Evolutionary conservation across 176 grass and related monocot genomes (phyloP), one percentile per base, ranked within the genome.

Genomic region (Oropetium thomaeum): DNA sequence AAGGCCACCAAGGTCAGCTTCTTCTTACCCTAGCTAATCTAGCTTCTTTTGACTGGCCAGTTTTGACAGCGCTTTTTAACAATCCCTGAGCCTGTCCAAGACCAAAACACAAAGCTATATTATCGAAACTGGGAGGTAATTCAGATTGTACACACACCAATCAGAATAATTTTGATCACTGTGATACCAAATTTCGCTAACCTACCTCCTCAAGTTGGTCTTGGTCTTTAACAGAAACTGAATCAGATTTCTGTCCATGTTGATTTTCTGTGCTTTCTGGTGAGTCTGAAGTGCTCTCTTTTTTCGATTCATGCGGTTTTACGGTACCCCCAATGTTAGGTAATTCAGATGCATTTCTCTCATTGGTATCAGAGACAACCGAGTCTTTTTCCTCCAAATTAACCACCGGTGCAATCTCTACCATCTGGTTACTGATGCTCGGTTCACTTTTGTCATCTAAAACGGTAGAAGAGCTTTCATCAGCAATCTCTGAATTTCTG

Each of bases 1-100:
- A 81, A 71, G 47, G 60, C 75, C 45, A 67, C 73, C 22, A 72
- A 79, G 26, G 47, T 79, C 73, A 61, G 70, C 25, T 57, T 35
- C 76, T 75, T 69, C 86, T 89, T 95, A 99, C 96, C 86, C 91
- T 79, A 71, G 96, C 96, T 90, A 99, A 92, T 80, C 96, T 92
- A 68, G 96, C 96, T 83, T 99, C 96, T 87, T 99, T 95, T 82
- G 96, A 95, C 47, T 99, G 96, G 8, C 96, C 96, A 86, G 87
- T 95, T 86, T 99, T 95, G 23, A 87, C 86, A 55, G 91, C 91
- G 35, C 71, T 95, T 74, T 95, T 94, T 47, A 99, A 84, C 80
- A 99, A 81, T 74, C 96, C 96, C 68, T 87, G 96, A 73, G 96
- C 96, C 96, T 99, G 86, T 30, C 57, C 84, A 81, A 73, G 53